phyloP scores from a whole-genome alignment of 177 flowering plant species.

The Vitis hybrid region DNA sequence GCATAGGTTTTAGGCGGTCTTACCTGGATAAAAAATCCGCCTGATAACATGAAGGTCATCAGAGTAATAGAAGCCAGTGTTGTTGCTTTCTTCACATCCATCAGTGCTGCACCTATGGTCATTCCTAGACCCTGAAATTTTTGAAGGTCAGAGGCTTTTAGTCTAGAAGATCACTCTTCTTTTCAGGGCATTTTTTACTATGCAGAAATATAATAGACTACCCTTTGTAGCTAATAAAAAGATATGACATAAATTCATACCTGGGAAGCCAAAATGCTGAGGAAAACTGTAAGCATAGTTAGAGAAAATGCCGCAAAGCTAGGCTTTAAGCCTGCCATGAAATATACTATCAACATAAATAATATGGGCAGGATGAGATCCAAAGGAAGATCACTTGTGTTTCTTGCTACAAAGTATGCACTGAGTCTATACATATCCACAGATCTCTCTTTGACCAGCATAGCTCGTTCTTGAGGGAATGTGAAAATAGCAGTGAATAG shows the following conservation, averaged over 20 bases:
- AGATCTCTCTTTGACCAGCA: slow-evolving; percentile 40
- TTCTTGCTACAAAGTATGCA: slow-evolving; percentile 40
- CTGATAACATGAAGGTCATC: slow-evolving; percentile 38
- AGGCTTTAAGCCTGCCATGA: slow-evolving; percentile 29
- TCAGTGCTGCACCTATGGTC: slow-evolving; percentile 38
- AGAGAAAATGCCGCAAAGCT: slow-evolving; percentile 14
- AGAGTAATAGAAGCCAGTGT: slow-evolving; percentile 30
- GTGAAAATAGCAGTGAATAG: slow-evolving; percentile 36
- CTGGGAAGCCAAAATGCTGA: slow-evolving; percentile 36
- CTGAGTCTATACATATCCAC: slow-evolving; percentile 42
- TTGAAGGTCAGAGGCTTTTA: neutral
- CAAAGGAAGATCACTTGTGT: slow-evolving; percentile 33
- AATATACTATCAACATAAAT: slow-evolving; percentile 26
- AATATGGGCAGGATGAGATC: slow-evolving; percentile 38
- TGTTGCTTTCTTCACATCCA: slow-evolving; percentile 43
- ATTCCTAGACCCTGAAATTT: slow-evolving; percentile 40
- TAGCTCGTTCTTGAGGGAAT: slow-evolving; percentile 43
- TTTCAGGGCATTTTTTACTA: no score
- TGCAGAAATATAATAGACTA: no score
- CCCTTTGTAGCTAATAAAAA: neutral
- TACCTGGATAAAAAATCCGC: slow-evolving; percentile 39
- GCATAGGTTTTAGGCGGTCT: neutral
- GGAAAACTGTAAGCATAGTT: slow-evolving; percentile 28
- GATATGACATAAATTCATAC: slow-evolving; percentile 4
- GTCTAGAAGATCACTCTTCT: neutral